phyloP scores from a whole-genome alignment of 257 asterid genomes.

The Striga asiatica region DNA sequence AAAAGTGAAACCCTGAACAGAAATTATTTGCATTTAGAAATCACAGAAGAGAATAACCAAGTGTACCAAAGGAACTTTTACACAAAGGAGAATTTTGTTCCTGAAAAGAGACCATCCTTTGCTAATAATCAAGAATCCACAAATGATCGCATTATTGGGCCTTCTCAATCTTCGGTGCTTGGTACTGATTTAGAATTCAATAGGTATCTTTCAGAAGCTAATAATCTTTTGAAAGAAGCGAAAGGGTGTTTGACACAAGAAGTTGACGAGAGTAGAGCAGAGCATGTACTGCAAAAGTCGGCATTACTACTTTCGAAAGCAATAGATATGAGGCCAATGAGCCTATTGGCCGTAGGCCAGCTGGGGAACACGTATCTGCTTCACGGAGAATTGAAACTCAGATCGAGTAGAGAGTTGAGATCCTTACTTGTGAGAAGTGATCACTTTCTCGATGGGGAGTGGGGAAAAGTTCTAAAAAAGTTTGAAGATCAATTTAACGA shows the following conservation, averaged over 20 bases:
- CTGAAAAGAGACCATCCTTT: slow-evolving; percentile 22
- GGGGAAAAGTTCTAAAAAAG: slow-evolving; percentile 17
- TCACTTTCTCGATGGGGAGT: slow-evolving; percentile 19
- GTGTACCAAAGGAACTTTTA: slow-evolving; percentile 25
- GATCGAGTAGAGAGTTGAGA: slow-evolving; percentile 60
- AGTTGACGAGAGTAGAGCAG: slow-evolving; percentile 37
- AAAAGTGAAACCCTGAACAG: slow-evolving; percentile 16
- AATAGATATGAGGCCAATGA: slow-evolving; percentile 69
- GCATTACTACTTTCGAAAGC: slow-evolving; percentile 60
- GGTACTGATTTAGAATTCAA: slow-evolving; percentile 49
- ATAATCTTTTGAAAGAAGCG: slow-evolving; percentile 51
- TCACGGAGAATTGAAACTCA: slow-evolving; percentile 77
- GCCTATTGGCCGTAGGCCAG: slow-evolving; percentile 81
- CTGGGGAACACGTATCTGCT: slow-evolving; percentile 84
- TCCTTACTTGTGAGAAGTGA: slow-evolving; percentile 36
- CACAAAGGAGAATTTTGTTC: slow-evolving; percentile 18
- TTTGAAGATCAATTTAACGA: slow-evolving; percentile 25
- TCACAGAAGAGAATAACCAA: slow-evolving; percentile 25
- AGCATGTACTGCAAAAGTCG: slow-evolving; percentile 43
- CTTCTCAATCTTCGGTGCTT: neutral
- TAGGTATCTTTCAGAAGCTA: slow-evolving; percentile 58
- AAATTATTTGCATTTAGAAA: slow-evolving; percentile 21
- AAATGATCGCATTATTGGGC: slow-evolving; percentile 12
- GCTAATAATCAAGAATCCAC: slow-evolving; percentile 20
- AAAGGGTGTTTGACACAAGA: slow-evolving; percentile 35